phyloP scores from a whole-genome alignment of 1,284 basidiomycete species.

The Ustilago trichophora region DNA sequence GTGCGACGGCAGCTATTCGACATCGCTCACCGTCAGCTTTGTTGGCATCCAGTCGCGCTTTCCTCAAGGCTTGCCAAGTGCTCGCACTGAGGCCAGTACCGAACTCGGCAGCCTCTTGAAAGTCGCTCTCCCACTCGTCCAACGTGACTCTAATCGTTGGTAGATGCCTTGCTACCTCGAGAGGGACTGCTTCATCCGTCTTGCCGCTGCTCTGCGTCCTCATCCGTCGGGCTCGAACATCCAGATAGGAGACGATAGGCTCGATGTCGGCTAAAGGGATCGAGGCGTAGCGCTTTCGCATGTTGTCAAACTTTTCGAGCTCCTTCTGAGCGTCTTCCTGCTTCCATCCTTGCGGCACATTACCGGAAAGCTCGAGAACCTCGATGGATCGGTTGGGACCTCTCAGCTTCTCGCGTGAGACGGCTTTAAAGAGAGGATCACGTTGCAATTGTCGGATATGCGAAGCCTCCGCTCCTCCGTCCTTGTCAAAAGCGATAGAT shows the following conservation, averaged over 20 bases:
- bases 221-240: not conserved
- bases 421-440: constrained; percentile 1
- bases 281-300: constrained; percentile 10
- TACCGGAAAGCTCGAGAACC: constrained; percentile 1
- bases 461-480: too few relatives aligned
- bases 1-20: constrained; percentile 2
- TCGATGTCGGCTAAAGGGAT: constrained; percentile 11
- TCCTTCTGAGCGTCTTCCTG: not conserved
- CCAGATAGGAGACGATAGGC: constrained; percentile 11
- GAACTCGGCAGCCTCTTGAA: constrained; percentile 16
- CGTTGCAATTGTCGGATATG: not conserved
- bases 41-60: not conserved
- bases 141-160: constrained; percentile 2
- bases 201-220: too few relatives aligned
- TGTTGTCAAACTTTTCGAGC: not conserved
- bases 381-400: constrained; percentile 4
- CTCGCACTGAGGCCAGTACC: not conserved
- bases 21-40: not conserved
- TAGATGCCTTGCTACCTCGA: constrained; percentile 16
- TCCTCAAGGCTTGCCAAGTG: not conserved
- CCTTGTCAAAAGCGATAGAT: not conserved
- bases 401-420: not conserved
- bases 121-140: constrained; percentile 29
- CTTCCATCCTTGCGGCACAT: constrained; percentile 6
- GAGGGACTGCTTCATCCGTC: constrained; percentile 1